phyloP scores from a whole-genome alignment of 225 moss, liverwort and hornwort genomes.

The Pleurozium schreberi region DNA sequence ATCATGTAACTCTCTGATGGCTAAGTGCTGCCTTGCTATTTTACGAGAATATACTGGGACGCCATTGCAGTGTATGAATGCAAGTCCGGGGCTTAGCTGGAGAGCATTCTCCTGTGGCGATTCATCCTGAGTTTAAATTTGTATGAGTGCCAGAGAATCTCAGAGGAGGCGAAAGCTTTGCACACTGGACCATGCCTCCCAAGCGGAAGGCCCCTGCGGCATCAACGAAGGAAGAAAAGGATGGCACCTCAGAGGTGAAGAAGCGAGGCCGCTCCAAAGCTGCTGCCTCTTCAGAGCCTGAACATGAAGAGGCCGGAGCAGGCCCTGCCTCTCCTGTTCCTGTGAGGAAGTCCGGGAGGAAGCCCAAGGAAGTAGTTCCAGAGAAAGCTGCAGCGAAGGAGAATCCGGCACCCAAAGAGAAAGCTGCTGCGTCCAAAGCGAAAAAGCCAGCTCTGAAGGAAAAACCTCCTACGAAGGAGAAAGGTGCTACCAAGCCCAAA shows the following conservation, averaged over 20 bases:
- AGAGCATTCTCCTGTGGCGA: no score
- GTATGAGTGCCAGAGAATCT: background rate
- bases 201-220: constrained; percentile 34
- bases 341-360: constrained; percentile 23
- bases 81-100: background rate
- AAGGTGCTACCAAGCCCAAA: background rate
- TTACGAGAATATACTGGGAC: background rate
- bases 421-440: background rate
- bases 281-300: background rate
- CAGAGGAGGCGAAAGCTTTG: background rate
- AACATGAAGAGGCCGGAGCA: constrained; percentile 2
- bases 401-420: background rate
- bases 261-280: constrained; percentile 32
- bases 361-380: constrained; percentile 18
- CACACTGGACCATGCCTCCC: constrained; percentile 21
- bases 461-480: constrained; percentile 9
- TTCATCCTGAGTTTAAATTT: background rate
- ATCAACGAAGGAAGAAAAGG: constrained; percentile 19
- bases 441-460: background rate
- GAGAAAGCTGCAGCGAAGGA: constrained; percentile 3
- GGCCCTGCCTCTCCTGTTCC: background rate
- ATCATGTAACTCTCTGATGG: background rate
- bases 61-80: background rate
- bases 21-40: background rate
- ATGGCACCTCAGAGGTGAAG: constrained; percentile 3